phyloP scores from a whole-genome alignment of 495 filamentous ascomycete genomes.

The Darksidea phi region DNA sequence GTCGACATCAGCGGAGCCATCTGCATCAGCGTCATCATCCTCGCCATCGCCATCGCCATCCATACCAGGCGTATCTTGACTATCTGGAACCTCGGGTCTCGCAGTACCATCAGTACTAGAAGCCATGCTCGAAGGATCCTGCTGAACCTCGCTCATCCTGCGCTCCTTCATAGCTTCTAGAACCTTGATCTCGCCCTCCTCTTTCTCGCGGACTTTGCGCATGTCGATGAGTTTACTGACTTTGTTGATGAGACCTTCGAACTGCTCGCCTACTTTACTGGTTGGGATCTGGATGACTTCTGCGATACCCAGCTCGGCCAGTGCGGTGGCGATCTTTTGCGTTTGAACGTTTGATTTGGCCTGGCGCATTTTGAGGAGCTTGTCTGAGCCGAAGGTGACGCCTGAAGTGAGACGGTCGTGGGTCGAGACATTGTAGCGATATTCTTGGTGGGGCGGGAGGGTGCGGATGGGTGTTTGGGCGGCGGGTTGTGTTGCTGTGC shows the following conservation, averaged over 20 bases:
- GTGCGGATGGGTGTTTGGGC: constrained; percentile 57
- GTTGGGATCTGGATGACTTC: constrained; percentile 83
- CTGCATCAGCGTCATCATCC: constrained; percentile 23
- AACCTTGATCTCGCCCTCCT: constrained; percentile 78
- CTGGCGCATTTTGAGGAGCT: constrained; percentile 74
- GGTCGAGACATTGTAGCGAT: constrained; percentile 76
- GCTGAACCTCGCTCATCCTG: constrained; percentile 7
- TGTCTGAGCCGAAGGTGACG: constrained; percentile 79
- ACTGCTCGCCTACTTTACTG: constrained; percentile 70
- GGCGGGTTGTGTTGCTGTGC: no score
- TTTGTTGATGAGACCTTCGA: constrained; percentile 72
- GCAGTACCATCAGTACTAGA: not conserved
- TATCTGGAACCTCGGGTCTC: constrained; percentile 16
- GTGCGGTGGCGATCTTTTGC: constrained; percentile 70
- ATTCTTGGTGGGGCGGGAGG: constrained; percentile 71
- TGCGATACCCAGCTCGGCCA: constrained; percentile 78
- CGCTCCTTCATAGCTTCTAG: constrained; percentile 53
- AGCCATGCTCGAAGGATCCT: no score
- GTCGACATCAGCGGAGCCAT: constrained; percentile 14
- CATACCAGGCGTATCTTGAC: constrained; percentile 18
- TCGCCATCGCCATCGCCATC: constrained; percentile 23
- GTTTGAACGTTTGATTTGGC: constrained; percentile 82
- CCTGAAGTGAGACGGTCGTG: constrained; percentile 78
- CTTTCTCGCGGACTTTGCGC: constrained; percentile 78
- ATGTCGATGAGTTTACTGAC: constrained; percentile 77